Evolutionary conservation across 805 yeast species (phyloP).

Genomic region (Candida anglica): DNA sequence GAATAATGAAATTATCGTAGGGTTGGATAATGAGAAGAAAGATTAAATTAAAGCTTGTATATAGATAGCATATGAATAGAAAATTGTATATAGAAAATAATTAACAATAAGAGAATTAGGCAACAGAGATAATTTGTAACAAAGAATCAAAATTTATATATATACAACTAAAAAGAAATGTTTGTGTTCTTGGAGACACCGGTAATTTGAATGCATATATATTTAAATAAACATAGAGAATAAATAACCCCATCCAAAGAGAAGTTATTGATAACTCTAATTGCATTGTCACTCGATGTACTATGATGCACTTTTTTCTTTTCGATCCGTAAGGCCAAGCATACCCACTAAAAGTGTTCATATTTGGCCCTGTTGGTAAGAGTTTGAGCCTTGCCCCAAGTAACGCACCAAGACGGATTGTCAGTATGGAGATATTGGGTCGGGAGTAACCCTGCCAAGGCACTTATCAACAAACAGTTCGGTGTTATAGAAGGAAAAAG

Average conservation of each 20-base stretch:
- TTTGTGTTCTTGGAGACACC: conserved; percentile 51
- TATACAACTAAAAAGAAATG: too few relatives aligned
- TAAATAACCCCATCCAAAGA: too few relatives aligned
- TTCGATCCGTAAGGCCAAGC: conserved; percentile 12
- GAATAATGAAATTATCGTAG: conserved; percentile 29
- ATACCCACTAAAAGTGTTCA: conserved; percentile 4
- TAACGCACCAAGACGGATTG: conserved; percentile 42
- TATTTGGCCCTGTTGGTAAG: too few relatives aligned
- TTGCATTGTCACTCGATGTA: conserved; percentile 28
- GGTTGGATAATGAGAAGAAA: conserved; percentile 14
- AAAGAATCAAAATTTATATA: not conserved
- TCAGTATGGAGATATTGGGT: conserved; percentile 30
- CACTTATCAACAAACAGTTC: conserved; percentile 4
- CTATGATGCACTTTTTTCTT: conserved; percentile 42
- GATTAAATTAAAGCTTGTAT: not conserved
- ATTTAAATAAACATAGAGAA: not conserved
- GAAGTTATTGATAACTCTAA: too few relatives aligned
- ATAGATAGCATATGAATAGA: not conserved
- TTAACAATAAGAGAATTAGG: not conserved
- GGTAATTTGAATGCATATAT: conserved; percentile 21
- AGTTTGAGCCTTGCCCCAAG: conserved; percentile 33
- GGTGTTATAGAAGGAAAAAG: not conserved
- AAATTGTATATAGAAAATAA: not conserved
- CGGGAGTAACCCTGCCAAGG: conserved; percentile 17
- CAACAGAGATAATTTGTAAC: not conserved